These are phyloP conservation scores for Suillus tomentosus DNA, from an alignment of 768 basidiomycete species.

Conservation along the genomic window DNA sequence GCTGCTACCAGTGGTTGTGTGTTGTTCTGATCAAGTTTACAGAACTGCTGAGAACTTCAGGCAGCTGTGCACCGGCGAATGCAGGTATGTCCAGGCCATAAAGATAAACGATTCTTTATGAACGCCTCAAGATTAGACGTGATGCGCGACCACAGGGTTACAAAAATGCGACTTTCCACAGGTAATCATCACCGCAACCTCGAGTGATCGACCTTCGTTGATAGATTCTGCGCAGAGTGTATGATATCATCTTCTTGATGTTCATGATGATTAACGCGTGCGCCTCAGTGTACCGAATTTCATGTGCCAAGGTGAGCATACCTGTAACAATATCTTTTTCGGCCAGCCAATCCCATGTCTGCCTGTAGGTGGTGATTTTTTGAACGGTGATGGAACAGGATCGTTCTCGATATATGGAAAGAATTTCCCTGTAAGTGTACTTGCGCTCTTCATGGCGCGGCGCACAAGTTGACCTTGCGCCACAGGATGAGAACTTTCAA, in stretches of 20 bases:
- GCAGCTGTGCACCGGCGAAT: constrained; percentile 97
- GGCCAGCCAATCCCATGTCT: constrained; percentile 8
- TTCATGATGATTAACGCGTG: constrained; percentile 17
- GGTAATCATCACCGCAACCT: constrained; percentile 49
- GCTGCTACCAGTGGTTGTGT: not conserved
- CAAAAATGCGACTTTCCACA: constrained; percentile 89
- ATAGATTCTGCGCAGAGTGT: constrained; percentile 61
- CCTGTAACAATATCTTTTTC: not conserved
- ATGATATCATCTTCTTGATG: constrained; percentile 25
- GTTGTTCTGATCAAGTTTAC: constrained; percentile 12
- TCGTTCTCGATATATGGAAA: constrained; percentile 97
- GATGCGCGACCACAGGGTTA: constrained; percentile 89
- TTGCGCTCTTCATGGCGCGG: not conserved
- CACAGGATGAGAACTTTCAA: constrained; percentile 91
- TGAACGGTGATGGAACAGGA: constrained; percentile 94
- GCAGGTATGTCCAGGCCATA: constrained; percentile 53
- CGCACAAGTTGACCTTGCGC: not conserved
- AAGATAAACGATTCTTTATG: constrained; percentile 14
- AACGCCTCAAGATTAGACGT: constrained; percentile 22
- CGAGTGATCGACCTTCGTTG: constrained; percentile 10
- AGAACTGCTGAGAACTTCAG: constrained; percentile 99
- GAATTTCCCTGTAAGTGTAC: constrained; percentile 74
- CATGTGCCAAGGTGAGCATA: constrained; percentile 85
- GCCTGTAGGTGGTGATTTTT: constrained; percentile 82
- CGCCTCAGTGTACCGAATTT: constrained; percentile 77